Evolutionary conservation across 139 green algal genomes (phyloP).

Genomic region (Spirogloea muscicola): DNA sequence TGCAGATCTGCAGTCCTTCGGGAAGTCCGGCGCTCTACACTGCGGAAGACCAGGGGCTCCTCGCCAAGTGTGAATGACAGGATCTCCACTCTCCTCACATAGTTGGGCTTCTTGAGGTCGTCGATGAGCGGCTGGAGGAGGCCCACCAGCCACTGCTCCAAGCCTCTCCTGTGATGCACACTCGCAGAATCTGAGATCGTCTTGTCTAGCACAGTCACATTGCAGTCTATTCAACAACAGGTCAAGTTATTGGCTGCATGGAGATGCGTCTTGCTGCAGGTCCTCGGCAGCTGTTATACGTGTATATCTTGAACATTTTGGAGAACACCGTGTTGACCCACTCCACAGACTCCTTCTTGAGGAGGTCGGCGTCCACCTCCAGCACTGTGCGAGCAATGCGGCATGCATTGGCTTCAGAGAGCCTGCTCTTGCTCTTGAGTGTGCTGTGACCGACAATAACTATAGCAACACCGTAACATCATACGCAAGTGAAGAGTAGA

Average conservation of each 20-base stretch:
- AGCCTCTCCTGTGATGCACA: slow-evolving; percentile 57
- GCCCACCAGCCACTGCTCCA: slow-evolving; percentile 87
- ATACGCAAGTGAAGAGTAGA: no score
- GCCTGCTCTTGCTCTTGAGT: no score
- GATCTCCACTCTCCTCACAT: slow-evolving; percentile 55
- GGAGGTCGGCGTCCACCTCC: not conserved
- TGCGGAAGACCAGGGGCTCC: slow-evolving; percentile 81
- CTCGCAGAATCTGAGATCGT: no score
- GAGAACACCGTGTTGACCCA: slow-evolving; percentile 96
- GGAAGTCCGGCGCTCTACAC: slow-evolving; percentile 79
- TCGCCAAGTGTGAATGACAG: slow-evolving; percentile 90
- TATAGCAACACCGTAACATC: no score
- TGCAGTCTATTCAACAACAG: no score
- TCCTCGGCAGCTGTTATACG: no score
- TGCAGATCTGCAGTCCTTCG: slow-evolving; percentile 42
- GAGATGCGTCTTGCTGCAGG: no score
- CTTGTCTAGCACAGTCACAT: no score
- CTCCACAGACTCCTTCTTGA: slow-evolving; percentile 77
- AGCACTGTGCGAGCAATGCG: no score
- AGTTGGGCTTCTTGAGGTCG: slow-evolving; percentile 56
- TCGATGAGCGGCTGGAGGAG: slow-evolving; percentile 92
- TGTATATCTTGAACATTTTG: slow-evolving; percentile 90
- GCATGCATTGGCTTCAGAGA: no score
- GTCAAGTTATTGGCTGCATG: no score
- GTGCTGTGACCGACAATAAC: no score